Evolutionary conservation across 176 grass and related monocot genomes (phyloP), one percentile per base, ranked within the genome.

Genomic region (Hyparrhenia diplandra): DNA sequence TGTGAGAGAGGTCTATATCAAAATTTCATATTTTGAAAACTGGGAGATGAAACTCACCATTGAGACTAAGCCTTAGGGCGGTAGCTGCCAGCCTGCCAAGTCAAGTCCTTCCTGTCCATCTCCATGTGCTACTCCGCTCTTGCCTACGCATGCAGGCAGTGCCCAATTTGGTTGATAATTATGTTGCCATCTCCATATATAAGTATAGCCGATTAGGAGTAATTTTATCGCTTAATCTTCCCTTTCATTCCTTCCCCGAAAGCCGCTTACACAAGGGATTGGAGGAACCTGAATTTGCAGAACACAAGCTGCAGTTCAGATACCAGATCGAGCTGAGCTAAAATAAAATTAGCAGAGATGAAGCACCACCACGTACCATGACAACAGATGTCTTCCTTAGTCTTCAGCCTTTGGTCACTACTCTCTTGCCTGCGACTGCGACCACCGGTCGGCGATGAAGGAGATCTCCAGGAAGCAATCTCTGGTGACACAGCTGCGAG

Each of bases 401-500:
- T 41, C 39, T 41, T 41, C 39, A 41, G 39, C 39, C 3, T 41
- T 10, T 41, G 39, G 10, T 41, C 39, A 11, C 39, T 10, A 41
- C 39, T 41, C 39, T 41, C 39, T 41, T 41, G 39, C 39, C 39
- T 41, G 39, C 39, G 39, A 41, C 39, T 11, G 39, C 39, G 10
- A 41, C 39, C 39, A 80, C 35, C 69, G 25, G 3, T 1, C 30
- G 39, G 81, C 49, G 18, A 78, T 91, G 34, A 63, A 21, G 85
- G 89, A 91, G 85, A 87, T 89, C 8, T 5, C 24, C 10, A 70
- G 59, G 25, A 71, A 41, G 46, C 85, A 81, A 42, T 80, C 82
- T 21, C 85, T 88, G 63, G 82, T 81, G 58, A 81, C 71, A 10
- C 81, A 85, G 85, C 67, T 91, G 9, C 64, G 81, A n/a, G 89